Conservation (phyloP, 2,329 filamentous ascomycete genomes). For the Ceratocystis harringtonii region DNA sequence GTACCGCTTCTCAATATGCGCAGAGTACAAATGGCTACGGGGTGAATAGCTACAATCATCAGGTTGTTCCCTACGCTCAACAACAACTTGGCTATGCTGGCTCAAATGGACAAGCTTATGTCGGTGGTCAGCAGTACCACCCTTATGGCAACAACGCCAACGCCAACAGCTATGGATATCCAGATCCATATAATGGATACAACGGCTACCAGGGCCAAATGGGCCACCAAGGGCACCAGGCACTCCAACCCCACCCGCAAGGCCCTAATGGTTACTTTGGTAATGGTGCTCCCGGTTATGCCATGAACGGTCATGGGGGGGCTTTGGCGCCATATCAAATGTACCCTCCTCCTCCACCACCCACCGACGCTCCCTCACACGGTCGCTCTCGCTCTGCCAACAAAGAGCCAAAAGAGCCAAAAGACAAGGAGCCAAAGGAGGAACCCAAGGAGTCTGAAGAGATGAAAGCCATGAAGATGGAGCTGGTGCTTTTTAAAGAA, state of each 20-base stretch:
- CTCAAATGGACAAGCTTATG: not conserved
- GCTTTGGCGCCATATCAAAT: slow-evolving; percentile 9
- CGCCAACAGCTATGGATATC: slow-evolving; percentile 20
- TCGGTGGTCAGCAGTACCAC: slow-evolving; percentile 1
- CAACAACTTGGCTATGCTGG: slow-evolving; percentile 7
- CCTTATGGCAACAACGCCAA: slow-evolving; percentile 6
- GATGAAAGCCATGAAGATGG: slow-evolving; percentile 45
- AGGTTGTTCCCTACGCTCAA: slow-evolving; percentile 33
- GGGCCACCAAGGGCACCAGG: slow-evolving; percentile 6
- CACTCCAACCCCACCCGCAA: not conserved
- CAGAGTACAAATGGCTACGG: slow-evolving; percentile 27
- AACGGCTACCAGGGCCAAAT: not conserved
- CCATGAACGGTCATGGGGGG: slow-evolving; percentile 6
- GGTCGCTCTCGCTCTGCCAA: slow-evolving; percentile 26
- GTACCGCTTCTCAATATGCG: slow-evolving; percentile 21
- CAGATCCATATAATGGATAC: slow-evolving; percentile 1
- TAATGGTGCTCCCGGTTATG: slow-evolving; percentile 20
- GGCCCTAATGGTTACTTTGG: slow-evolving; percentile 23
- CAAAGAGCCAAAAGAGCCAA: slow-evolving; percentile 11
- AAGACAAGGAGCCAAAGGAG: slow-evolving; percentile 25
- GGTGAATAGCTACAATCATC: slow-evolving; percentile 18
- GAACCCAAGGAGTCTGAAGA: slow-evolving; percentile 28
- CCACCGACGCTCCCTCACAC: slow-evolving; percentile 28
- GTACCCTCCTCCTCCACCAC: slow-evolving; percentile 29
- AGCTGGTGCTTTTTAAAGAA: slow-evolving; percentile 37